Percentiles rank a stretch among this genome's conserved stretches.
These are phyloP conservation scores for Chrysoporthe deuterocubensis DNA, from an alignment of 2,329 filamentous ascomycete genomes.

Conservation along the genomic window DNA sequence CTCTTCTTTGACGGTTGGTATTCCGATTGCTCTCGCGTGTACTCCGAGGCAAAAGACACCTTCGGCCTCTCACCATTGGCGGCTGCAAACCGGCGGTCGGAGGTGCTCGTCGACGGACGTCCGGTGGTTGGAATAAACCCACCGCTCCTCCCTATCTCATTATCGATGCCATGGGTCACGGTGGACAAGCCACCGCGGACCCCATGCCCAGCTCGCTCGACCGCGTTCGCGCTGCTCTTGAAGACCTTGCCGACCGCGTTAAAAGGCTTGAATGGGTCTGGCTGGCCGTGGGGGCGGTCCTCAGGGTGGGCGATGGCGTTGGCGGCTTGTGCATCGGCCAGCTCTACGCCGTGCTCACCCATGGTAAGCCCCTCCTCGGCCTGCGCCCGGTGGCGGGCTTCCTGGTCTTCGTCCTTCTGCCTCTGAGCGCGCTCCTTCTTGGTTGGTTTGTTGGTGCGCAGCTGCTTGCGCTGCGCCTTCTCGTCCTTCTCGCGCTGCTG, in stretches of 20 bases:
- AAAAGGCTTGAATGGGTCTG: constrained; percentile 32
- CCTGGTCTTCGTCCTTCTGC: constrained; percentile 52
- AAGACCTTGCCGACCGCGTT: constrained; percentile 55
- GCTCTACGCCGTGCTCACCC: constrained; percentile 54
- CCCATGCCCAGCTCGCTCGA: constrained; percentile 49
- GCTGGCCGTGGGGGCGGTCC: constrained; percentile 26
- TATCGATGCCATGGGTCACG: constrained; percentile 54
- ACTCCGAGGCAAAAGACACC: constrained; percentile 38
- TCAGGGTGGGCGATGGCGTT: constrained; percentile 33
- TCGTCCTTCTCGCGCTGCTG: constrained; percentile 67
- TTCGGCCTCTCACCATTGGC: constrained; percentile 42
- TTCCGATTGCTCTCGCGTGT: constrained; percentile 41
- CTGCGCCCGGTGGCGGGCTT: constrained; percentile 55
- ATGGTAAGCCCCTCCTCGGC: constrained; percentile 53
- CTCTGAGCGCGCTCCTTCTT: constrained; percentile 56
- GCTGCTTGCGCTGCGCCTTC: constrained; percentile 63
- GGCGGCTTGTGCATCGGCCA: constrained; percentile 45
- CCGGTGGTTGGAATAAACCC: constrained; percentile 48
- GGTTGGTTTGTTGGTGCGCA: constrained; percentile 52
- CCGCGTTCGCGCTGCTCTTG: constrained; percentile 47
- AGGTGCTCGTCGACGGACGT: constrained; percentile 32
- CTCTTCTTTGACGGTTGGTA: constrained; percentile 46
- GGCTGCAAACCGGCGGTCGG: constrained; percentile 31
- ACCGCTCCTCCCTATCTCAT: constrained; percentile 58
- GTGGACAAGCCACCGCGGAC: constrained; percentile 51